A percentile compares a stretch with the other conserved stretches of the same genome.
Evolutionary conservation across 176 grass and related monocot species (phyloP).

Genomic region (Olyra latifolia): DNA sequence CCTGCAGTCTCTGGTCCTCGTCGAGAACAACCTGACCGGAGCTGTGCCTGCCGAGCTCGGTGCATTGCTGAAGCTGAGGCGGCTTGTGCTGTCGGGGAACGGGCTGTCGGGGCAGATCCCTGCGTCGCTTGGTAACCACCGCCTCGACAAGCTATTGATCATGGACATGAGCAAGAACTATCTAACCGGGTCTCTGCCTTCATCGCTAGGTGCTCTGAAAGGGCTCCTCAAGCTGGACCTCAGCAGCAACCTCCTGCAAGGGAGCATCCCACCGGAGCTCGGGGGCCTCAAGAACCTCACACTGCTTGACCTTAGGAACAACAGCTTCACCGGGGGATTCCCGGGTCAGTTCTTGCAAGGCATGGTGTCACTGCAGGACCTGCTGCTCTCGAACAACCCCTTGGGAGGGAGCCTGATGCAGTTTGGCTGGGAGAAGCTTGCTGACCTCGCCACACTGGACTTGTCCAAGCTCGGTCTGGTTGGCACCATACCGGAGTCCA

Average conservation of each 20-base stretch:
- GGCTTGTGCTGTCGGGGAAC: conserved; percentile 77
- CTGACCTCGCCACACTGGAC: conserved; percentile 64
- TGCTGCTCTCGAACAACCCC: conserved; percentile 80
- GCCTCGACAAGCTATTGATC: conserved; percentile 42
- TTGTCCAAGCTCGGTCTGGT: conserved; percentile 48
- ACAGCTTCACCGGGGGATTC: conserved; percentile 60
- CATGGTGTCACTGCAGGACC: conserved; percentile 64
- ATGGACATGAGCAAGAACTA: conserved; percentile 57
- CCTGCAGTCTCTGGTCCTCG: conserved; percentile 75
- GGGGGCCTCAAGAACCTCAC: conserved; percentile 50
- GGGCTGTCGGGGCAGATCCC: conserved; percentile 61
- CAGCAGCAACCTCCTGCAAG: conserved; percentile 64
- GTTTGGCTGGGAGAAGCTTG: conserved; percentile 48
- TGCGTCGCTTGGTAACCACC: conserved; percentile 51
- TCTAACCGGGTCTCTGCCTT: conserved; percentile 66
- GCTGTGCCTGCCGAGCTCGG: conserved; percentile 57
- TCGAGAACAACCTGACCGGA: conserved; percentile 70
- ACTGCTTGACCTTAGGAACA: conserved; percentile 84
- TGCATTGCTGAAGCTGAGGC: conserved; percentile 40
- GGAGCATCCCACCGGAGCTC: conserved; percentile 60
- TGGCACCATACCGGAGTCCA: conserved; percentile 61
- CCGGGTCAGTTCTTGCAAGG: conserved; percentile 25
- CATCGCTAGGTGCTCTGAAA: conserved; percentile 51
- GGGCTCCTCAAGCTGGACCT: conserved; percentile 85
- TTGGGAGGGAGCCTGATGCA: conserved; percentile 43